These are phyloP conservation scores for Globisporangium recalcitrans DNA, from an alignment of 352 stramenopile species.

Conservation along the genomic window DNA sequence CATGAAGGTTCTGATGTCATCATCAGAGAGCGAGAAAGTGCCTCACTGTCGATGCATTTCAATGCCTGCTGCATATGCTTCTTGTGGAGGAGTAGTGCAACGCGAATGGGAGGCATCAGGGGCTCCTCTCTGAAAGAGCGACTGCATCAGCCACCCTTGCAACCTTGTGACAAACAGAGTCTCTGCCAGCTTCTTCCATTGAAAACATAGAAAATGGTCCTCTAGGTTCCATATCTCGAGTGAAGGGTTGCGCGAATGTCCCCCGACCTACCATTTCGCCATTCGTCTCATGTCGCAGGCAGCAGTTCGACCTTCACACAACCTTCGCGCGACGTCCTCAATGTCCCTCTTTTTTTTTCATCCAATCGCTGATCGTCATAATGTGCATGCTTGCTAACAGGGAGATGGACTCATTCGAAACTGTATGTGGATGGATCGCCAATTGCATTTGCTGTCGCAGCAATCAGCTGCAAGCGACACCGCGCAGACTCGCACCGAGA, in stretches of 20 bases:
- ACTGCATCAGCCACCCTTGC: no score
- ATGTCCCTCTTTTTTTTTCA: not conserved
- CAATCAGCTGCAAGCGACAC: not conserved
- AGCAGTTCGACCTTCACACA: not conserved
- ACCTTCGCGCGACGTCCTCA: slow-evolving; percentile 5
- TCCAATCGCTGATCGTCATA: not conserved
- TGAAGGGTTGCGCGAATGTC: not conserved
- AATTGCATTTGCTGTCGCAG: not conserved
- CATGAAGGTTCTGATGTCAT: no score
- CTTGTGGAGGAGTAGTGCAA: no score
- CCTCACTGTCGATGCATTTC: no score
- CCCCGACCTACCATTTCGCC: not conserved
- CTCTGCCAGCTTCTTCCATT: no score
- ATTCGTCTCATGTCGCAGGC: not conserved
- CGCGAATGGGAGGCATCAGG: no score
- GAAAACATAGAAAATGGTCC: no score
- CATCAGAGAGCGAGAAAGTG: no score
- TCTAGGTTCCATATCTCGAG: no score
- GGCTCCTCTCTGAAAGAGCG: no score
- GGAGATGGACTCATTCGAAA: not conserved
- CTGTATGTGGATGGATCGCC: not conserved
- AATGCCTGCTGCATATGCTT: no score
- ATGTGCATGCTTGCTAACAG: not conserved
- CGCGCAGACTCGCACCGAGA: not conserved
- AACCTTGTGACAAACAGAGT: no score